Evolutionary conservation across 106 monocot genomes (phyloP), one percentile per base, ranked within the genome.

Genomic region (Ottelia alismoides): DNA sequence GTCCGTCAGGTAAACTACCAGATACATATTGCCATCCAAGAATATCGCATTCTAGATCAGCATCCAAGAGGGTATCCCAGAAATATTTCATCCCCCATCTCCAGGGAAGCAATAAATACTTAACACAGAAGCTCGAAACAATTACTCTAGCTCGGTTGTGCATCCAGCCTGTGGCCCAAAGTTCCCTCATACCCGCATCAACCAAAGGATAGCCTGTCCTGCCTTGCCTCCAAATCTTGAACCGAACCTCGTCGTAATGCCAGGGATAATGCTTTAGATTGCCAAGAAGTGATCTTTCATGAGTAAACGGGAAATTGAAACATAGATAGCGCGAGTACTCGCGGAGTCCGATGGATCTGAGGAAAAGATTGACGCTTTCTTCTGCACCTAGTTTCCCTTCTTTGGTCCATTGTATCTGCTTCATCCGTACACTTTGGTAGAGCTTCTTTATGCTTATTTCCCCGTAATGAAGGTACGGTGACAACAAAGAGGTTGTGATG

Each of bases 21-120:
- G 92, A 86, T 47, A 92, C 76, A 53, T 92, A 92, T 31, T 92
- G 92, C 92, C 92, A 92, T 51, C 86, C 86, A 63, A 92, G 79
- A 47, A 92, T 82, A 49, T 92, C 92, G 55, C 66, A 63, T 65
- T 92, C 92, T 51, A 92, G 49, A 56, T 92, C 92, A 27, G 92
- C 82, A 58, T 92, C 92, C 32, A 92, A 49, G 20, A 86, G 58
- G 0, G 86, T 86, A 44, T 86, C 86, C 86, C 86, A 92, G 55
- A 92, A 92, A 48, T 86, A 92, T 48, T 92, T 92, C 82, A 92
- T 79, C 17, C 92, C 86, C 92, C 86, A 86, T 11, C 73, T 86
- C 86, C 86, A 92, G 2, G 92, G 86, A 52, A 92, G 75, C 25
- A 82, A 59, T 52, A 92, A 58, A 74, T 74, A 78, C 63, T 92